Base-by-base conservation (phyloP, 1,284 basidiomycete species). In the Sporisorium graminicola region DNA sequence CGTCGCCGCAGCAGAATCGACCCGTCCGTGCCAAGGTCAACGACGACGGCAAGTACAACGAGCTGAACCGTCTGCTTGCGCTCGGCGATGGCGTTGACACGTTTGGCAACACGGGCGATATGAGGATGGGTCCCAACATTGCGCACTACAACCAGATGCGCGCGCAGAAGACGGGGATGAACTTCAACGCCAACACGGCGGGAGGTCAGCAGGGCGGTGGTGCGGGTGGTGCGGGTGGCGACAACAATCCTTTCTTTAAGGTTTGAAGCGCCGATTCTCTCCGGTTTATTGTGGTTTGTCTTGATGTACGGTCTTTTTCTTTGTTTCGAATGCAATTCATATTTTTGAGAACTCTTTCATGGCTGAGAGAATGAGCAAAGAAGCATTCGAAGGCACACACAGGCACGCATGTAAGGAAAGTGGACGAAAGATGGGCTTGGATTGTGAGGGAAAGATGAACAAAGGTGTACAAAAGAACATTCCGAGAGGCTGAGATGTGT, bases 51-150 rank as follows among this genome's bases (percentile, higher is more conserved):
- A 74, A 75, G 51, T 77, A 74, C 65, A 72, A 72, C 42, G 84
- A 84, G 74, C 77, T 85, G 37, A 79, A 85, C 66, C 73, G 82
- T 5, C 64, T 85, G 54, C 74, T 85, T 4, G 84, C 84, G 10
- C 59, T 72, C 5, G 84, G 84, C 27, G 84, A 85, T 16, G 84
- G 82, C 16, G 61, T 82, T 9, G 84, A 85, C 54, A 85, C 84
- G 13, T 85, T 85, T 59, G 84, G 84, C 20, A 85, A 85, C 70
- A 77, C 78, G 50, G 84, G 84, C 47, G 83, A 85, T 24, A 77
- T 82, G 78, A 73, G 84, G 40, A 66, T 82, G 67, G 81, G 82
- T 14, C 80, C 73, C 58, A 78, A 76, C 54, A 69, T 66, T 14
- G 72, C 67, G 4, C 52, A 62, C 43, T 69, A 67, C 62, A 72